Evolutionary conservation across 1,139 yeast genomes (phyloP).

Genomic region (Candida glucosophila): DNA sequence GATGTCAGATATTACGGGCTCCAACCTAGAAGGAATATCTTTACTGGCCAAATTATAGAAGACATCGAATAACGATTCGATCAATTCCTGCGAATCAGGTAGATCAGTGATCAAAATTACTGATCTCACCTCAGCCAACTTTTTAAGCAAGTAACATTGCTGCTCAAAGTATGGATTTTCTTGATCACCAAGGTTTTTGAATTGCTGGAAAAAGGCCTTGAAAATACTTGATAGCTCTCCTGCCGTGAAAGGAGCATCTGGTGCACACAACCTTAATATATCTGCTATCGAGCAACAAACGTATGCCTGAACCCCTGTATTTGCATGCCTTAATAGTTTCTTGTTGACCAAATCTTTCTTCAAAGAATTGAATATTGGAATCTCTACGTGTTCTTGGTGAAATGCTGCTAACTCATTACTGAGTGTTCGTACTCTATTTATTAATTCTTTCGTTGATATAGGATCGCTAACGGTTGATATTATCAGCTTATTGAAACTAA

Average conservation of each 20-base stretch:
- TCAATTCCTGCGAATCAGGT: slow-evolving; percentile 49
- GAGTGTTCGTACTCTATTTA: slow-evolving; percentile 32
- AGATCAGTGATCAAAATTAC: slow-evolving; percentile 71
- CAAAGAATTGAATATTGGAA: slow-evolving; percentile 33
- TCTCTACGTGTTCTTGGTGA: slow-evolving; percentile 52
- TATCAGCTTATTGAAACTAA: slow-evolving; percentile 40
- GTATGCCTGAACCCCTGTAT: slow-evolving; percentile 63
- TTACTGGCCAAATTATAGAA: slow-evolving; percentile 47
- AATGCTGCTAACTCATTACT: slow-evolving; percentile 54
- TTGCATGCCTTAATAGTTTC: slow-evolving; percentile 53
- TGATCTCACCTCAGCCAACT: slow-evolving; percentile 73
- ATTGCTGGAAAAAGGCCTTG: slow-evolving; percentile 53
- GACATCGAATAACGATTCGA: slow-evolving; percentile 48
- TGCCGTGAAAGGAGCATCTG: slow-evolving; percentile 82
- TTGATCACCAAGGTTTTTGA: slow-evolving; percentile 46
- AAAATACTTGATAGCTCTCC: slow-evolving; percentile 55
- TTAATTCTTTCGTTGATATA: slow-evolving; percentile 53
- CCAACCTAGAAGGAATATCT: slow-evolving; percentile 37
- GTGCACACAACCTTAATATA: slow-evolving; percentile 71
- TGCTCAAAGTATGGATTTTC: slow-evolving; percentile 62
- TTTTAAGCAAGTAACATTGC: slow-evolving; percentile 57
- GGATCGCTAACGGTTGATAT: slow-evolving; percentile 47
- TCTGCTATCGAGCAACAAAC: slow-evolving; percentile 73
- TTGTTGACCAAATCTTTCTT: slow-evolving; percentile 48
- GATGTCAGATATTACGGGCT: slow-evolving; percentile 57